Evolutionary conservation across 1,139 yeast species (phyloP), one percentile per base, ranked within the genome.

Genomic region (Keqinozyma sinolaborantium): DNA sequence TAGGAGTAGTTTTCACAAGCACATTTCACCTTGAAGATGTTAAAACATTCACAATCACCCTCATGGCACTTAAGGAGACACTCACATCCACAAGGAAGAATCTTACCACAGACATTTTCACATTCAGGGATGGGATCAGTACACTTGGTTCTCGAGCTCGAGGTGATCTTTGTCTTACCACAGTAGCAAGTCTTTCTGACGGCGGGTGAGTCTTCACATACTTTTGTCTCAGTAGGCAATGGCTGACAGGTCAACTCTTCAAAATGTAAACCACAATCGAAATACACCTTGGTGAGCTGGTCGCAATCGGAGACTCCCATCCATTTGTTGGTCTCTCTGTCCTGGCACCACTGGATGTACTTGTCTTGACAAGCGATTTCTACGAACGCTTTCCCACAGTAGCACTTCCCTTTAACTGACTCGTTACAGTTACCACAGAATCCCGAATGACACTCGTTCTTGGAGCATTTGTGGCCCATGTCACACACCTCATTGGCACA

Each of bases 61-160:
- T 66, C 69, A 53, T 88, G 97, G 54, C 97, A 88, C 30, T 64
- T 63, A 51, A 75, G 65, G 36, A 68, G 62, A 54, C 97, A 88
- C 15, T 42, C 52, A 45, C 79, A 90, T 1, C 96, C 96, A 63
- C 97, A 88, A 0, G 71, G 58, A 18, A 86, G 58, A 8, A 36
- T 33, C 50, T 82, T 84, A 5, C 71, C 79, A 56, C 97, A 88
- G 0, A 58, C 55, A 10, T 68, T 51, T 5, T 67, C 78, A 62
- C 97, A 88, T 12, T 79, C 77, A 1, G 95, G 92, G 24, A 86
- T 70, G 0, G 87, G 81, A 43, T 85, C 95, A 2, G 83, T 67
- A 56, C 95, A 86, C 21, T 70, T 60, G 1, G 48, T 47, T 44
- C 97, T 67, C 5, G 44, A 36, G 6, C 43, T 16, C 2, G 47